phyloP scores from a whole-genome alignment of 805 yeast species.

The Zygoascus bituminiphila region DNA sequence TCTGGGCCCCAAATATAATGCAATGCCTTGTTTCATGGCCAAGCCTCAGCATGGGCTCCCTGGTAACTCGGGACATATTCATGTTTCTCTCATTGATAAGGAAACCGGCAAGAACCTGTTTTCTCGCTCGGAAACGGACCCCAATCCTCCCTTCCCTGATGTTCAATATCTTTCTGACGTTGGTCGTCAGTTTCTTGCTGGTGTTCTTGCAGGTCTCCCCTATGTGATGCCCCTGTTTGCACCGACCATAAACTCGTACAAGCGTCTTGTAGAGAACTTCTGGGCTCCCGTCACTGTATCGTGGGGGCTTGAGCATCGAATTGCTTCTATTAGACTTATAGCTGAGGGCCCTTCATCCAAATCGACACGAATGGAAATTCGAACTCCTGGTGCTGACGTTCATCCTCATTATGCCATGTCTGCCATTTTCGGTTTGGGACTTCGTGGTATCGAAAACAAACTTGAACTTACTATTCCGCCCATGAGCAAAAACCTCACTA shows the following conservation, averaged over 20 bases:
- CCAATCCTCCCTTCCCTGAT: conserved; percentile 24
- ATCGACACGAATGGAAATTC: conserved; percentile 27
- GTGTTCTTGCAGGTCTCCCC: conserved; percentile 26
- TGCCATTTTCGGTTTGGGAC: conserved; percentile 28
- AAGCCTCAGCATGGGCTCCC: conserved; percentile 30
- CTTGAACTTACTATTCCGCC: conserved; percentile 23
- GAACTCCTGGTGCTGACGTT: conserved; percentile 33
- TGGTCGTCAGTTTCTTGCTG: conserved; percentile 29
- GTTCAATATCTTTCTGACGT: conserved; percentile 20
- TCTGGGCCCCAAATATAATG: conserved; percentile 20
- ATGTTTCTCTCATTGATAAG: conserved; percentile 23
- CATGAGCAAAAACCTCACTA: conserved; percentile 20
- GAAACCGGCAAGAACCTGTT: conserved; percentile 23
- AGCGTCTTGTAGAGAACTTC: conserved; percentile 28
- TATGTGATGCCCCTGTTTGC: conserved; percentile 31
- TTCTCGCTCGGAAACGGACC: conserved; percentile 20
- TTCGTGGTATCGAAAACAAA: conserved; percentile 24
- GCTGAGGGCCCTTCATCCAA: conserved; percentile 23
- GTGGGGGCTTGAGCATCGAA: conserved; percentile 30
- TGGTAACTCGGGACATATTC: conserved; percentile 31
- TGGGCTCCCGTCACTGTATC: conserved; percentile 32
- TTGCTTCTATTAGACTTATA: conserved; percentile 28
- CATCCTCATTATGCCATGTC: conserved; percentile 29
- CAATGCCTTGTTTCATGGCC: conserved; percentile 32
- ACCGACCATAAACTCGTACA: conserved; percentile 30